phyloP scores from a whole-genome alignment of 345 rosid species.

The Hibiscus syriacus region DNA sequence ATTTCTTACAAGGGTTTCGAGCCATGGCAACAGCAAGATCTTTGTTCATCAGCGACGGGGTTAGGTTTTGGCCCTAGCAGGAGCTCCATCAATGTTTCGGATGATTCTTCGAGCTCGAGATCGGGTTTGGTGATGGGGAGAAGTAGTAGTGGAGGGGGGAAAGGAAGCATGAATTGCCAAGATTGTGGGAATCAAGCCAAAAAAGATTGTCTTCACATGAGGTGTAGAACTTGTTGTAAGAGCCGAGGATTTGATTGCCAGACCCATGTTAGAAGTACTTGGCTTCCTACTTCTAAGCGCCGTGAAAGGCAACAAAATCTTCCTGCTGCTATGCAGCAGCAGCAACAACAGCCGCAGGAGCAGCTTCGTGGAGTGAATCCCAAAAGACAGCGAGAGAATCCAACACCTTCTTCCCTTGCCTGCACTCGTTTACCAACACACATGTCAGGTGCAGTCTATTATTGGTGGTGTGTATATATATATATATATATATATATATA shows the following conservation, averaged over 20 bases:
- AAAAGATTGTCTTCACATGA: constrained; percentile 67
- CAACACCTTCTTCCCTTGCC: constrained; percentile 12
- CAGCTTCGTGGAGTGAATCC: constrained; percentile 19
- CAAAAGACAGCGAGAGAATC: constrained; percentile 50
- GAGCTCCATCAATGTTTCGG: constrained; percentile 39
- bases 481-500: not conserved
- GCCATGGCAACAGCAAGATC: constrained; percentile 50
- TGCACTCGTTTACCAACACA: constrained; percentile 7
- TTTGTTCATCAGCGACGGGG: constrained; percentile 41
- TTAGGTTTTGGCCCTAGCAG: constrained; percentile 41
- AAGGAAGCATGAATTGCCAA: constrained; percentile 47
- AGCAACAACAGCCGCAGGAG: constrained; percentile 18
- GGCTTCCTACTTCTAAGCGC: constrained; percentile 73
- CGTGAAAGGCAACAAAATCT: constrained; percentile 51
- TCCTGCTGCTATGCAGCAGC: constrained; percentile 23
- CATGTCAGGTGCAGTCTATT: constrained; percentile 37
- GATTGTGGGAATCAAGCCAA: constrained; percentile 90
- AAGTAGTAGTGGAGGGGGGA: constrained; percentile 13
- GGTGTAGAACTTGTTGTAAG: constrained; percentile 78
- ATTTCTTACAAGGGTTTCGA: constrained; percentile 40
- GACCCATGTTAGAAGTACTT: constrained; percentile 81
- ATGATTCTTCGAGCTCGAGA: constrained; percentile 34
- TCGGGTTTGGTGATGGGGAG: constrained; percentile 37
- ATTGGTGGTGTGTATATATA: not conserved
- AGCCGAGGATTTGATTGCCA: constrained; percentile 74